Evolutionary conservation across 2,329 filamentous ascomycete genomes (phyloP), one percentile per base, ranked within the genome.

Genomic region (Alternaria sp.): DNA sequence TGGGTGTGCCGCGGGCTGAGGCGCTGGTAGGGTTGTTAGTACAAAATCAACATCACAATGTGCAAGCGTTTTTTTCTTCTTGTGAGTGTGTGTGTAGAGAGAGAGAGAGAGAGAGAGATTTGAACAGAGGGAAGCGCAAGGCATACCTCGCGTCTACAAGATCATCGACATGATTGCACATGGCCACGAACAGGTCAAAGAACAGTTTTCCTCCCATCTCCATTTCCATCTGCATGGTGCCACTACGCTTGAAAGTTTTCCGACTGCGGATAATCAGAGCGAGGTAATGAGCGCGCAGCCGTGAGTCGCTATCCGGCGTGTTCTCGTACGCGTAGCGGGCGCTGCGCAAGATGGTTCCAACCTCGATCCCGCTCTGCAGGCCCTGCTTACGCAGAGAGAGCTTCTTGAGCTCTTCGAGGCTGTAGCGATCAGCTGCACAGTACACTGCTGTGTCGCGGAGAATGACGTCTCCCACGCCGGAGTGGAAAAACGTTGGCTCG

Each of bases 201-300:
- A 95, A 97, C 82, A 97, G 85, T 85, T 93, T 93, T 81, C 85
- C 93, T 79, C 93, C 93, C 80, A 88, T 88, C 84, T 97, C 92
- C 93, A 98, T 97, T 84, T 97, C 93, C 83, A 91, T 90, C 86
- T 97, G 93, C 93, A 97, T 96, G 80, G 93, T 97, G 81, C 93
- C 93, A 83, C 93, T 97, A 81, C 91, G 89, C 89, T 97, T 97
- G 81, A 98, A 97, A 75, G 92, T 97, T 84, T 93, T 93, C 80
- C 94, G 92, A 85, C 91, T 94, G 83, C 93, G 90, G 84, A 97
- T 97, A 81, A 97, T 96, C 80, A 97, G 87, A 78, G 93, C 92
- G 79, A 98, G 89, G 85, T 97, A 97, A 84, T 97, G 93, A 84
- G 93, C 93, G 83, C 93, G 93, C 80, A 98, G 88, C 74, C 90